A percentile compares a stretch with the other conserved stretches of the same genome.
Conservation (phyloP, 805 yeast genomes). For the Peterozyma toletana region DNA sequence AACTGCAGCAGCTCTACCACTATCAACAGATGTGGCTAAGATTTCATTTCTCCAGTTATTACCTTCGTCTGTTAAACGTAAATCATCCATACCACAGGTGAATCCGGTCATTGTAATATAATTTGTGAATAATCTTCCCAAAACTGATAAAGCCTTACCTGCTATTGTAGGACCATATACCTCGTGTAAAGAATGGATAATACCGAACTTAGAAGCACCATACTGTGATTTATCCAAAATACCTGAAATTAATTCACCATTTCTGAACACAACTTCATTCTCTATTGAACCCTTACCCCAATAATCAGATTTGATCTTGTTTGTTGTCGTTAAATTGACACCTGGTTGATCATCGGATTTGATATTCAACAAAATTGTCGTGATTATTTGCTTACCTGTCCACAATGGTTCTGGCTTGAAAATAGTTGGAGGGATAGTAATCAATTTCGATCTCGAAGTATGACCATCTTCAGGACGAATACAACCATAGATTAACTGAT, state of each 20-base stretch:
- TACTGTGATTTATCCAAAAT: conserved; percentile 96
- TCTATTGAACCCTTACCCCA: conserved; percentile 87
- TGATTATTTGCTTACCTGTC: conserved; percentile 97
- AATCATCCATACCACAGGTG: conserved; percentile 99
- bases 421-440: conserved; percentile 86
- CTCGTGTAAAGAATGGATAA: conserved; percentile 94
- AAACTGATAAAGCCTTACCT: conserved; percentile 82
- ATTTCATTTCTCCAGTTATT: conserved; percentile 83
- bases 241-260: conserved; percentile 89
- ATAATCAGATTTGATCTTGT: conserved; percentile 89
- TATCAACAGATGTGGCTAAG: conserved; percentile 66
- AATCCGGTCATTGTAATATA: conserved; percentile 89
- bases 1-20: conserved; percentile 87
- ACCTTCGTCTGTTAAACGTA: conserved; percentile 87
- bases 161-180: conserved; percentile 89
- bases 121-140: conserved; percentile 92
- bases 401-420: conserved; percentile 83
- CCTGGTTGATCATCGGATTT: conserved; percentile 89
- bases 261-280: conserved; percentile 75
- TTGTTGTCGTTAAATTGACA: conserved; percentile 71
- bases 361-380: conserved; percentile 85
- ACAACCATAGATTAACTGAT: conserved; percentile 89
- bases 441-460: conserved; percentile 56
- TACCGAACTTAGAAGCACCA: conserved; percentile 96
- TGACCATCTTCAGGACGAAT: conserved; percentile 97